phyloP scores from a whole-genome alignment of 441 rosid genomes.

The Corymbia citriodora region DNA sequence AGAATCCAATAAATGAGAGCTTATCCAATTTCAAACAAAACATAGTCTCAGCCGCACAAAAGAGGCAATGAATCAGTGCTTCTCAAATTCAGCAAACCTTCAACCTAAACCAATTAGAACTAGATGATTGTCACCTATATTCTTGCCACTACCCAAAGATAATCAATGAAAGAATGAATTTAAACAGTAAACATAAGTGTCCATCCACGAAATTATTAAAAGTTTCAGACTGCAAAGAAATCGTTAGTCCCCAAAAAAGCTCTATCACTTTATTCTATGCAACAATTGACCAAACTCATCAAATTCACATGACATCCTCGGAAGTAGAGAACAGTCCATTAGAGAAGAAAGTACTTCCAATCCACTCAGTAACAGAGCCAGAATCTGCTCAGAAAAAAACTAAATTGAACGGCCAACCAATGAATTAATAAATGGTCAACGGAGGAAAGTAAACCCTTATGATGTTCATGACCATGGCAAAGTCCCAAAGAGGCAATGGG shows the following conservation, averaged over 20 bases:
- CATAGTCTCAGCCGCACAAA: neutral
- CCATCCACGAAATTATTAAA: no score
- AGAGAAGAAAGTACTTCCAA: neutral
- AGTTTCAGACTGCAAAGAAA: neutral
- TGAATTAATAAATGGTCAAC: neutral
- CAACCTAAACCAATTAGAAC: neutral
- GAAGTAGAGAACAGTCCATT: neutral
- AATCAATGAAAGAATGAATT: neutral
- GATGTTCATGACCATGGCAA: neutral
- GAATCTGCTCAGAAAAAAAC: neutral
- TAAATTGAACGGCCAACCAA: neutral
- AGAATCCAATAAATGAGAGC: neutral
- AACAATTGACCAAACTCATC: neutral
- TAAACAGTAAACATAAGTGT: neutral
- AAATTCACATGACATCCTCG: neutral
- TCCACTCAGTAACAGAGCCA: neutral
- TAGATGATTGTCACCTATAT: neutral
- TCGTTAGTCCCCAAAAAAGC: neutral
- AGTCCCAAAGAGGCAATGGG: neutral
- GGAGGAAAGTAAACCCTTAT: neutral
- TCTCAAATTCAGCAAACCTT: neutral
- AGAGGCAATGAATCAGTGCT: neutral
- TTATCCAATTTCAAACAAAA: neutral
- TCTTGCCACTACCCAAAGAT: neutral
- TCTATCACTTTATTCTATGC: neutral